phyloP scores from a whole-genome alignment of 345 rosid species.

The Bruguiera sexangula region DNA sequence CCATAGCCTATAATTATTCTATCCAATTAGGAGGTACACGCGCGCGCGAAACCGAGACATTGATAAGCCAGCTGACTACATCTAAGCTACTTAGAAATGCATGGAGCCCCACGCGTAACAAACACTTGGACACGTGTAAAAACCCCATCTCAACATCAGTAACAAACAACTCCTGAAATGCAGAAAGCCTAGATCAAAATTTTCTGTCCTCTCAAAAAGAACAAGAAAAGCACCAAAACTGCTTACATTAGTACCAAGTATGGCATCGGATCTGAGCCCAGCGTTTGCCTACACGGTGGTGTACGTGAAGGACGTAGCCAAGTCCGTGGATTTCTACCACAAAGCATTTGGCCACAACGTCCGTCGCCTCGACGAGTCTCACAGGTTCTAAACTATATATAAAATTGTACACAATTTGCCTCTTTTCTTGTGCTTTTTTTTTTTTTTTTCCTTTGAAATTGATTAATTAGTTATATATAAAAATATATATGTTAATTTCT shows the following conservation, averaged over 20 bases:
- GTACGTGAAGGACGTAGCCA: constrained; percentile 67
- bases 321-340: constrained; percentile 65
- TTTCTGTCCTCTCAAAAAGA: not conserved
- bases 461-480: not conserved
- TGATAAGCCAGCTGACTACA: not conserved
- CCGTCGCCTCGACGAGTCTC: constrained; percentile 68
- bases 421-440: no score
- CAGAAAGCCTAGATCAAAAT: not conserved
- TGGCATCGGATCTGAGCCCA: constrained; percentile 46
- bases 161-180: no score
- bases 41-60: no score
- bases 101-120: constrained; percentile 12
- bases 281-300: constrained; percentile 57
- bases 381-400: constrained; percentile 35
- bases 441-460: not conserved
- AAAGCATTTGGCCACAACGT: constrained; percentile 68
- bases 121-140: not conserved
- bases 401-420: no score
- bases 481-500: no score
- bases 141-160: no score
- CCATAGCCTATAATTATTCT: no score
- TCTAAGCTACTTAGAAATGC: not conserved
- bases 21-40: no score
- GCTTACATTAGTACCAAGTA: not conserved
- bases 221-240: not conserved